These are phyloP conservation scores for Talaromyces sp. DNA, from an alignment of 2,329 filamentous ascomycete species.

Conservation along the genomic window DNA sequence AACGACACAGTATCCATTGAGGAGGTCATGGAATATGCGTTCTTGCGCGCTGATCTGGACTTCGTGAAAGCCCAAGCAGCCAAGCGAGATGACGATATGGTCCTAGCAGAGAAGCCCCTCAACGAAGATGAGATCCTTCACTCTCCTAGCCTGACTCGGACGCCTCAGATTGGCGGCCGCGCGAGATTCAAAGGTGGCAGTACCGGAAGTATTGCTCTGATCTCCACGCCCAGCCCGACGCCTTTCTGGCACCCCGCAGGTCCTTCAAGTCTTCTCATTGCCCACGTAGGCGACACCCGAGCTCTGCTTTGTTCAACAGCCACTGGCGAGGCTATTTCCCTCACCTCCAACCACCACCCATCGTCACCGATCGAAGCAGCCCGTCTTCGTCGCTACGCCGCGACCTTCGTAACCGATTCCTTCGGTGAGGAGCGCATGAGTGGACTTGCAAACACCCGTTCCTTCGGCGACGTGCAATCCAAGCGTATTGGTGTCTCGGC, in stretches of 20 bases:
- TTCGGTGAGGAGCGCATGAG: constrained; percentile 97
- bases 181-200: constrained; percentile 90
- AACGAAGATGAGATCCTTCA: constrained; percentile 86
- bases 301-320: constrained; percentile 85
- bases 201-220: constrained; percentile 84
- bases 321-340: constrained; percentile 75
- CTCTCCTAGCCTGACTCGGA: constrained; percentile 53
- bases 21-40: constrained; percentile 80
- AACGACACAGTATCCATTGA: constrained; percentile 45
- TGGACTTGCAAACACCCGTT: constrained; percentile 87
- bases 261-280: constrained; percentile 79
- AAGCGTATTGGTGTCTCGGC: constrained; percentile 94
- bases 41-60: constrained; percentile 89
- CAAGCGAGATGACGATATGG: constrained; percentile 73
- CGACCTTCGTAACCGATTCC: constrained; percentile 87
- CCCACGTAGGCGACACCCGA: constrained; percentile 91
- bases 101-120: constrained; percentile 72
- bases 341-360: constrained; percentile 92
- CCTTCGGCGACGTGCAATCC: constrained; percentile 88
- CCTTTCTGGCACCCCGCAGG: constrained; percentile 95
- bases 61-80: constrained; percentile 87
- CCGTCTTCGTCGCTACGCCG: constrained; percentile 81
- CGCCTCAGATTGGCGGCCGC: constrained; percentile 66
- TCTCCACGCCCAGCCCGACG: constrained; percentile 86
- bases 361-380: constrained; percentile 81